Base-by-base conservation (phyloP, 2,329 filamentous ascomycete genomes). In the Xylariaceae sp. region DNA sequence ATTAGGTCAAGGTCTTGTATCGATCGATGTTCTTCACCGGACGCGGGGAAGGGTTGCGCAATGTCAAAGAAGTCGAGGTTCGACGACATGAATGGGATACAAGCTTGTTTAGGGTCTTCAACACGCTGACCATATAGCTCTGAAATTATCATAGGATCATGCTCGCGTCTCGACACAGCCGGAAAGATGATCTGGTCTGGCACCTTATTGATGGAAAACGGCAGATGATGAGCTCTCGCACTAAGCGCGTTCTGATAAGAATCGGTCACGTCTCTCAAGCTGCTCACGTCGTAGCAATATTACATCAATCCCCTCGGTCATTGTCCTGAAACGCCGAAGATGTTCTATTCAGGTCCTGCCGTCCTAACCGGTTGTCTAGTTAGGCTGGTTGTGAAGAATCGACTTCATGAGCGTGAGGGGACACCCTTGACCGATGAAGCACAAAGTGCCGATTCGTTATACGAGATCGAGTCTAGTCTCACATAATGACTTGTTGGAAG, bases 391-490 rank as follows among this genome's bases (percentile, higher is more conserved):
- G 70, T 88, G 64, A 86, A 85, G 66, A 85, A 88, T 55, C 67
- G 79, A 3, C 73, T 87, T 14, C 76, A 86, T 19, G 85, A 89
- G 67, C 79, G 81, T 2, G 81, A 7, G 75, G 80, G 51, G 85
- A 88, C 66, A 87, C 84, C 0, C 88, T 85, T 66, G 84, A 88
- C 67, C 77, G 81, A 16, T 76, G 85, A 16, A 78, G 78, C 48
- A 68, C 73, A 7, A 75, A 74, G 43, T 73, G 76, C 0, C 79
- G 74, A 81, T 58, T 83, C 83, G 0, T 66, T 64, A 19, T 86
- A 78, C 64, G 61, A 56, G 2, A 75, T 87, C 44, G 84, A 87
- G 66, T 69, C 74, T 0, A 79, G 79, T 0, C 82, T 88, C 45
- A 65, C 74, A 77, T 2, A 86, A 88, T 63, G 72, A 75, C 54